These are phyloP conservation scores for Helichrysum umbraculigerum DNA, from an alignment of 129 eudicot genomes.

Conservation along the genomic window DNA sequence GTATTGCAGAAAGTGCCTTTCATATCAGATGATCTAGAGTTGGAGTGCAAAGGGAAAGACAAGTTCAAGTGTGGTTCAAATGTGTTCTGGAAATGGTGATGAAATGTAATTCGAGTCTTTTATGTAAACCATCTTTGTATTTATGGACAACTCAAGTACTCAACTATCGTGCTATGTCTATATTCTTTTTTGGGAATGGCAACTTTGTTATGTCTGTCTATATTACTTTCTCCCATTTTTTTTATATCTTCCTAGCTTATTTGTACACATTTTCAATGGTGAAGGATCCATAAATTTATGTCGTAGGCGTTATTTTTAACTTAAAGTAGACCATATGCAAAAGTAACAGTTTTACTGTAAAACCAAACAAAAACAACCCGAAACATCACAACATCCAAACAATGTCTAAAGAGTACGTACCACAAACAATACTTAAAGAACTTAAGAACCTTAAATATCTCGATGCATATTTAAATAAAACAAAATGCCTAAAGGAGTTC, in stretches of 20 bases:
- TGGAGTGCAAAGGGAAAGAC: conserved; percentile 97
- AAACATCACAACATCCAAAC: no score
- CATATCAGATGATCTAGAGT: conserved; percentile 71
- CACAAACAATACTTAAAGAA: no score
- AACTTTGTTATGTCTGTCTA: conserved; percentile 19
- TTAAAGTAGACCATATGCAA: no score
- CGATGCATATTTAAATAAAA: no score
- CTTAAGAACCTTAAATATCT: no score
- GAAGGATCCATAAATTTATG: no score
- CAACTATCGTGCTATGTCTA: conserved; percentile 27
- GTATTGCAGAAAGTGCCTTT: conserved; percentile 94
- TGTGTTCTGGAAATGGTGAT: conserved; percentile 84
- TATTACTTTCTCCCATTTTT: conserved; percentile 20
- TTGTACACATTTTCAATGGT: no score
- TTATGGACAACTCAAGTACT: conserved; percentile 4
- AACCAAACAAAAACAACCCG: no score
- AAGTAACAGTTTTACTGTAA: no score
- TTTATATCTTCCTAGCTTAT: not conserved
- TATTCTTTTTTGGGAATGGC: not conserved
- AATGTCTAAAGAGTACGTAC: no score
- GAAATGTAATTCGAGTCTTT: conserved; percentile 11
- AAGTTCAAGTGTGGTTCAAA: conserved; percentile 97
- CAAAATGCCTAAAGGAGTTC: no score
- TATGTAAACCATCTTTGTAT: conserved; percentile 31
- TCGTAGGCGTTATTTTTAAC: no score